Evolutionary conservation across 495 filamentous ascomycete species (phyloP).

Genomic region (Choiromyces venosus): DNA sequence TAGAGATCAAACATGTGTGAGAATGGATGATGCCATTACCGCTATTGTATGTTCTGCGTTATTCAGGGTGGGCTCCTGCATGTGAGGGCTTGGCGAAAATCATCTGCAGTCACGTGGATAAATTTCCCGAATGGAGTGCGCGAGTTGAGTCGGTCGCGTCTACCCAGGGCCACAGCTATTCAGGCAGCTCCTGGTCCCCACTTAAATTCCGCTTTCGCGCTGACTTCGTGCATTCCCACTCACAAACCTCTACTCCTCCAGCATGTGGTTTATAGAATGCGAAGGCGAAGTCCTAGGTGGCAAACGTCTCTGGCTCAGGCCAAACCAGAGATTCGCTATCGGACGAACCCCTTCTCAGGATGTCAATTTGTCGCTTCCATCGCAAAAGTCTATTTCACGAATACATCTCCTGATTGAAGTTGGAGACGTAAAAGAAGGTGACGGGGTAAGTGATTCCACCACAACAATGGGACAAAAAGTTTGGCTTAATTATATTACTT

Average conservation of each 20-base stretch:
- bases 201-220: background rate
- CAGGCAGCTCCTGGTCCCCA: background rate
- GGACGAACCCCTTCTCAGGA: conserved; percentile 54
- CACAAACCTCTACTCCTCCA: background rate
- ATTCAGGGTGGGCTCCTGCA: background rate
- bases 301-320: conserved; percentile 73
- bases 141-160: background rate
- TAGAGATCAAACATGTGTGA: background rate
- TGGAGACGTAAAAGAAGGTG: conserved; percentile 57
- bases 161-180: background rate
- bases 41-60: background rate
- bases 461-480: background rate
- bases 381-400: conserved; percentile 73
- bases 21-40: background rate
- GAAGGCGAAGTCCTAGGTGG: conserved; percentile 54
- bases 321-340: conserved; percentile 74
- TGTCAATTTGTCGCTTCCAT: conserved; percentile 54
- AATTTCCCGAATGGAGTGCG: background rate
- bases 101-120: background rate
- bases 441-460: conserved; percentile 54
- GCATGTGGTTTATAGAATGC: conserved; percentile 59
- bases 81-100: background rate
- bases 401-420: conserved; percentile 79
- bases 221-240: background rate
- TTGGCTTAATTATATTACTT: conserved; percentile 12